Base-by-base conservation (phyloP, 495 filamentous ascomycete genomes). In the Penicillium pancosmium region DNA sequence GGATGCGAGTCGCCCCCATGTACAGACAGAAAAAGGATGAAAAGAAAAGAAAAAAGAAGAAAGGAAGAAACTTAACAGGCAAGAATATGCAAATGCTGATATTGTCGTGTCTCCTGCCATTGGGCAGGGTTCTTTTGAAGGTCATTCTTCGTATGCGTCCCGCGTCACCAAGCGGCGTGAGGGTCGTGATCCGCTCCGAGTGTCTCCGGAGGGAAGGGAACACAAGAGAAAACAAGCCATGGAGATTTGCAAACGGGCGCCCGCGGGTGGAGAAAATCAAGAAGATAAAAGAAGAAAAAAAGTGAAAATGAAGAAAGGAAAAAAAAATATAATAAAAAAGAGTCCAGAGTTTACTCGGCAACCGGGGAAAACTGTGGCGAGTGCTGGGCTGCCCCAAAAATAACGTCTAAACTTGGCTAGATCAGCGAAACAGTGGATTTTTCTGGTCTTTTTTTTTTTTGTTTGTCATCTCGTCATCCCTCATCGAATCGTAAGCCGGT, bases 381-480 rank as follows among this genome's bases (percentile, higher is more conserved):
- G 67, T 71, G 70, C 63, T 74, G 77, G 75, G 77, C 74, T 77
- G 77, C 77, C 77, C 77, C 77, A 76, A 73, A 71, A 68, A 49
- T 62, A 71, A 74, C 70, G 73, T 80, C 77, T 80, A 79, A 80
- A 69, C 73, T 75, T 73, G 73, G 70, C 70, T 73, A 68, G 72
- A 77, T 77, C 72, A 78, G 74, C 70, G 71, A 74, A 74, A 76
- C 63, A 67, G 64, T 59, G 63, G 72, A 73, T 70, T 74, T 44
- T 68, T 71, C 70, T 70, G 64, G 68, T 66, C 61, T 67, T 69
- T 73, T 70, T 74, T n/a, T n/a, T 74, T 73, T 72, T 69, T 63
- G 68, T 70, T 71, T 76, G 78, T 82, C 78, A 78, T 81, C 75
- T 78, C 78, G 75, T 82, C 79, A 80, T 82, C 78, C 76, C 72